These are phyloP conservation scores for Clonostachys chloroleuca DNA, from an alignment of 2,329 filamentous ascomycete species.

Conservation along the genomic window DNA sequence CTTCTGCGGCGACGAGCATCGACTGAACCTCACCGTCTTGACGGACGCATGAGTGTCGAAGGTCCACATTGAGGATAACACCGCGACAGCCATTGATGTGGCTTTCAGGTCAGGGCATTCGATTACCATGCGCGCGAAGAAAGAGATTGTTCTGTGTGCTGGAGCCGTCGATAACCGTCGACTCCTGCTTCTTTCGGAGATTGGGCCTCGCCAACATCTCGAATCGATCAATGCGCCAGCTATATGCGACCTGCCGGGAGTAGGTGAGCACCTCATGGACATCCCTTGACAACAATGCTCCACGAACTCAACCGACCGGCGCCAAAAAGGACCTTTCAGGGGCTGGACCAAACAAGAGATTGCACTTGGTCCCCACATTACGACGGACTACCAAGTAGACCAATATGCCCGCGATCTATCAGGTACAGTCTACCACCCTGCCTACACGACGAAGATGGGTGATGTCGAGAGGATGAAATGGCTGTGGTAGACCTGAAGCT, in stretches of 20 bases:
- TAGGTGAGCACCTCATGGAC: constrained; percentile 59
- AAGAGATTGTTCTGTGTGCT: constrained; percentile 75
- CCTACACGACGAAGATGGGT: constrained; percentile 89
- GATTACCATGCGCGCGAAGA: constrained; percentile 57
- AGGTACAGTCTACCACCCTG: constrained; percentile 87
- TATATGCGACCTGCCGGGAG: constrained; percentile 53
- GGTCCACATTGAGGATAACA: constrained; percentile 66
- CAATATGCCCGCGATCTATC: constrained; percentile 78
- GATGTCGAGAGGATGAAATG: constrained; percentile 60
- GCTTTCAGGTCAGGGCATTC: constrained; percentile 49
- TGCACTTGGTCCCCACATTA: constrained; percentile 68
- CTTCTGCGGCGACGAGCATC: constrained; percentile 74
- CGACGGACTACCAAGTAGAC: constrained; percentile 74
- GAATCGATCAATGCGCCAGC: constrained; percentile 45
- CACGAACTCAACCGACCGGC: constrained; percentile 77
- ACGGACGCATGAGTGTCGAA: constrained; percentile 86
- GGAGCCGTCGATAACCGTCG: constrained; percentile 80
- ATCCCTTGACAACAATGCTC: constrained; percentile 56
- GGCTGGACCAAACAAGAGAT: constrained; percentile 80
- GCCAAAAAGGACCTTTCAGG: constrained; percentile 70
- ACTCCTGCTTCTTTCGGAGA: constrained; percentile 52
- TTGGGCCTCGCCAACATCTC: constrained; percentile 51
- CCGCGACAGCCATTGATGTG: constrained; percentile 70
- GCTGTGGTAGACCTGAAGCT: constrained; percentile 79
- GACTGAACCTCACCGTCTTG: constrained; percentile 79